Evolutionary conservation across 1,284 basidiomycete species (phyloP), one percentile per base, ranked within the genome.

Genomic region (Apiotrichum mycotoxinovorans): DNA sequence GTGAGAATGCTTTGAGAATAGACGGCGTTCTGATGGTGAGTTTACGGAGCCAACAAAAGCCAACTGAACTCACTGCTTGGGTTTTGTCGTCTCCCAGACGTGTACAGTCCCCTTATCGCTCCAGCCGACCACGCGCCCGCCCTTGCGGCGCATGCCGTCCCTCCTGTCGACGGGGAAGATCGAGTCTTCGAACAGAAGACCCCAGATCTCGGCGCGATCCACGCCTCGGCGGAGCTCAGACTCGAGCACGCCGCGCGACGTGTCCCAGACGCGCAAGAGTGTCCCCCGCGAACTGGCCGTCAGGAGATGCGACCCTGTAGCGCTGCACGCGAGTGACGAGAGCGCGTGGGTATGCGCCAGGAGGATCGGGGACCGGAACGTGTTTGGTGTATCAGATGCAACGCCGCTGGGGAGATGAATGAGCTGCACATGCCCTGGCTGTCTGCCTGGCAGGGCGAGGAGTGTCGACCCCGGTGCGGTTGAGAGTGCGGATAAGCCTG

Each of bases 91-190:
- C 37, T 48, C 75, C 56, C 95, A 82, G 23, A 95, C 81, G 72
- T 98, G 93, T 4, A 98, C 85, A 0, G 94, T 98, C 38, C 94
- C 93, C 78, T 97, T 97, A 76, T 98, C 94, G 72, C 91, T 95
- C 88, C 91, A 75, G 45, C 51, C 78, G 55, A 66, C 67, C 2
- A 72, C 68, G 46, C 65, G 56, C 11, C 70, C 68, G 23, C 66
- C 66, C 38, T 62, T 64, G 25, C 60, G 60, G 15, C 58, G 52
- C 17, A 44, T 44, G 20, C 26, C 20, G 80, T 82, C 74, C 89
- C 88, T 66, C 88, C 89, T 10, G 85, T 86, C 60, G 86, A 81
- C 73, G 87, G 88, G 52, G 22, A 62, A 52, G 18, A 58, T 44
- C 3, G 43, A 38, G 59, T 65, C 62, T 34, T 74, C 73, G 46